Conservation (phyloP, 1,139 yeast genomes). For the Tardiomyces blankii region DNA sequence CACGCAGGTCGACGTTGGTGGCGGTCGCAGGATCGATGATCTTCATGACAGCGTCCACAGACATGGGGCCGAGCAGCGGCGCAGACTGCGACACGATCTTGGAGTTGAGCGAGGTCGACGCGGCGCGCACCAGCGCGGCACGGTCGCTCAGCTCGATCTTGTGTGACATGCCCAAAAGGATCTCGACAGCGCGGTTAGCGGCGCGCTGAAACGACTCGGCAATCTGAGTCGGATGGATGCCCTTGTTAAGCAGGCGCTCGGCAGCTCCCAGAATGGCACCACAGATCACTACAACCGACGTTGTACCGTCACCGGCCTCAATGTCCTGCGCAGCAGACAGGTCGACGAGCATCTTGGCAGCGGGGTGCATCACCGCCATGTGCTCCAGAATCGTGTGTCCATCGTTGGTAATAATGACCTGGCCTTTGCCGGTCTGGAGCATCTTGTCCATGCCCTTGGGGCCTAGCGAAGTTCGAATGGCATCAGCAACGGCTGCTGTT, state of each 20-base stretch:
- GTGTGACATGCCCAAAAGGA: slow-evolving; percentile 74
- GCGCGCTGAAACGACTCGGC: slow-evolving; percentile 95
- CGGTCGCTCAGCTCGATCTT: slow-evolving; percentile 65
- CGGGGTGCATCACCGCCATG: slow-evolving; percentile 95
- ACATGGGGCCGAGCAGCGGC: slow-evolving; percentile 75
- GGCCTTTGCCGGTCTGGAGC: slow-evolving; percentile 84
- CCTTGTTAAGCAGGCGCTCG: slow-evolving; percentile 75
- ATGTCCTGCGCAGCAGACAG: slow-evolving; percentile 96
- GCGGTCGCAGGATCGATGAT: slow-evolving; percentile 49
- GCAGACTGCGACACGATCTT: slow-evolving; percentile 94
- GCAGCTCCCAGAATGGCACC: slow-evolving; percentile 95
- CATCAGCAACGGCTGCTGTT: slow-evolving; percentile 77
- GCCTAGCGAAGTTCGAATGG: slow-evolving; percentile 92
- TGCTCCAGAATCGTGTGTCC: slow-evolving; percentile 91
- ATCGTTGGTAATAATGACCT: slow-evolving; percentile 91
- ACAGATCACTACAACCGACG: slow-evolving; percentile 90
- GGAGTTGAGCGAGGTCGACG: slow-evolving; percentile 85
- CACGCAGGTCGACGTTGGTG: slow-evolving; percentile 71
- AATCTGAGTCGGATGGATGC: slow-evolving; percentile 91
- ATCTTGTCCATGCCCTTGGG: slow-evolving; percentile 99
- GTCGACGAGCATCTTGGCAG: slow-evolving; percentile 96
- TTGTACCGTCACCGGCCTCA: slow-evolving; percentile 99
- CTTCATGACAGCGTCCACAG: slow-evolving; percentile 85
- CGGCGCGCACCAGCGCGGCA: slow-evolving; percentile 80
- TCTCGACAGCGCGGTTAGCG: slow-evolving; percentile 76